These are phyloP conservation scores for Berkeleyomyces basicola DNA, from an alignment of 2,329 filamentous ascomycete genomes.

Conservation along the genomic window DNA sequence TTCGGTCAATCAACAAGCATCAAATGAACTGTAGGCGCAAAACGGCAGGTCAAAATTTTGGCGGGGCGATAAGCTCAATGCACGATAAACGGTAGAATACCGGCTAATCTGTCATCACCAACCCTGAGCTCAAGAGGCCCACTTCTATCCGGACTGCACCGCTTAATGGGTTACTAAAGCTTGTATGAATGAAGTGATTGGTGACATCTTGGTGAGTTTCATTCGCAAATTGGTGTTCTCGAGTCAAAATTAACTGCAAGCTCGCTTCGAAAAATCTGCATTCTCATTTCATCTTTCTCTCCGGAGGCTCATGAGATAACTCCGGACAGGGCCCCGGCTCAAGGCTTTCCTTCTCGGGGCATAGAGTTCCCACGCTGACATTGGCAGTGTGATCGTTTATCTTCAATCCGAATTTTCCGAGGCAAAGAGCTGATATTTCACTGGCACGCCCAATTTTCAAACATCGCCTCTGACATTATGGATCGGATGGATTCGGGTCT, in stretches of 20 bases:
- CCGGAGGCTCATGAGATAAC: background rate
- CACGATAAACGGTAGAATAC: slow-evolving; percentile 6
- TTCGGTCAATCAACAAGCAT: background rate
- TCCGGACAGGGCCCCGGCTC: background rate
- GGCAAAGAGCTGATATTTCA: background rate
- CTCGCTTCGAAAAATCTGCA: no score
- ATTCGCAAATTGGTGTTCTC: background rate
- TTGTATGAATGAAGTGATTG: no score
- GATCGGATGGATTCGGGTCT: slow-evolving; percentile 45
- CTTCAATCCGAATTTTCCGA: background rate
- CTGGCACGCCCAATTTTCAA: background rate
- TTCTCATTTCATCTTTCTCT: background rate
- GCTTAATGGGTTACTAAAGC: background rate
- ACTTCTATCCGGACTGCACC: background rate
- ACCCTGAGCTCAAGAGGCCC: background rate
- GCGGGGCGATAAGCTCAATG: slow-evolving; percentile 9
- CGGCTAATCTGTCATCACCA: background rate
- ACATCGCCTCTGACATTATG: slow-evolving; percentile 23
- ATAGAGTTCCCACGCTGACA: background rate
- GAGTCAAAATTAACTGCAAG: background rate
- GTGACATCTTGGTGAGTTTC: background rate
- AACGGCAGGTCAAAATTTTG: slow-evolving; percentile 11
- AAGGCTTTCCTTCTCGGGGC: background rate
- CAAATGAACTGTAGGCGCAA: slow-evolving; percentile 5
- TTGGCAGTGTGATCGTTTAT: background rate